phyloP scores from a whole-genome alignment of 768 basidiomycete species.

The Dictyophora rubrovolvata region DNA sequence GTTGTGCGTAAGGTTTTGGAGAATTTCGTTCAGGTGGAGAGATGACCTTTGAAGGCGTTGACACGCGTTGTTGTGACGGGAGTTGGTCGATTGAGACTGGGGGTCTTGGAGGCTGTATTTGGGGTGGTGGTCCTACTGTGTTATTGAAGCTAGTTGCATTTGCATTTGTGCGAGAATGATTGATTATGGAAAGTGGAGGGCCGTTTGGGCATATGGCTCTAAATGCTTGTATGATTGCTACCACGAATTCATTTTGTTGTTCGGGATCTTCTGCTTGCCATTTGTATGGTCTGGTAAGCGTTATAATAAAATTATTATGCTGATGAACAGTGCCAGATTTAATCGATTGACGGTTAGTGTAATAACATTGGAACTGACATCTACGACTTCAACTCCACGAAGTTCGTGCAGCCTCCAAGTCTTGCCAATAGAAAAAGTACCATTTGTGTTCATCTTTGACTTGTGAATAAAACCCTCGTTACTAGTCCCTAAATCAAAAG shows the following conservation, averaged over 20 bases:
- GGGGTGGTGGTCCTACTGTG: too few relatives aligned
- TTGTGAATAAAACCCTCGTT: conserved; percentile 81
- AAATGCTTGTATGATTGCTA: conserved; percentile 54
- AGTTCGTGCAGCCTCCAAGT: conserved; percentile 86
- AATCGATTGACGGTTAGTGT: conserved; percentile 11
- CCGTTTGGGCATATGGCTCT: conserved; percentile 17
- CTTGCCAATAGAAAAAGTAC: conserved; percentile 93
- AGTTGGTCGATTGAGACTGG: too few relatives aligned
- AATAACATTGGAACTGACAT: conserved; percentile 44
- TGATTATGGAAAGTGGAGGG: conserved; percentile 4
- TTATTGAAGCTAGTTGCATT: too few relatives aligned
- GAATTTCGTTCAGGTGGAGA: too few relatives aligned
- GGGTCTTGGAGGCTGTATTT: too few relatives aligned
- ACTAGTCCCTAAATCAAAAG: conserved; percentile 36
- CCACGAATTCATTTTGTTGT: conserved; percentile 70
- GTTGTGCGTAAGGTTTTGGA: too few relatives aligned
- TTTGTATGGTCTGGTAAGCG: conserved; percentile 78
- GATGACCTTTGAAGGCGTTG: too few relatives aligned
- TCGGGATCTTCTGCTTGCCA: conserved; percentile 74
- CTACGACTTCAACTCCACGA: conserved; percentile 62
- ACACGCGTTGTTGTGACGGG: too few relatives aligned
- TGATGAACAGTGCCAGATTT: conserved; percentile 22
- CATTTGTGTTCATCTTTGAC: conserved; percentile 91
- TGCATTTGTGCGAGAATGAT: neutral
- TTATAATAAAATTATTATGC: conserved; percentile 67